Base-by-base conservation (phyloP, 176 grass and related monocot genomes). In the Juncus effusus region DNA sequence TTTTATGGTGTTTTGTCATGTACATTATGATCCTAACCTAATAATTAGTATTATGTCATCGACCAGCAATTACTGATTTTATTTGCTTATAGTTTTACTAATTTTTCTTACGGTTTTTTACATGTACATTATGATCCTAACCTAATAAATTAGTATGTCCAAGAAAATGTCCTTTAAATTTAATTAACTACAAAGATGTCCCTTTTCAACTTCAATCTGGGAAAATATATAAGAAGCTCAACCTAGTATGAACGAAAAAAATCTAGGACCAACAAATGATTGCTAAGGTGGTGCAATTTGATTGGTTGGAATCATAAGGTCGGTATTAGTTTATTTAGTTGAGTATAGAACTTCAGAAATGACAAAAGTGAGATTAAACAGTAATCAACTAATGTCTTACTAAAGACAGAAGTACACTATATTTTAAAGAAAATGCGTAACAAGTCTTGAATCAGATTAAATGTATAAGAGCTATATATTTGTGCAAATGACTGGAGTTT, bases 231-330 rank as follows among this genome's bases (percentile, higher is more conserved):
- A 28, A 28, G 19, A 58, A 70, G 40, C 67, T 70, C 67, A 58
- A 70, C 41, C 52, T 70, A 70, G 67, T 51, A 44, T 40, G 53
- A 70, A 58, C 67, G 57, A 58, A 58, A 58, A n/a, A 70, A 14
- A 57, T 58, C n/a, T 70, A 58, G 38, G 37, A 56, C 38, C 16
- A 70, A 42, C 67, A 47, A 58, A 70, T 44, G 3, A 35, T 54
- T 42, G 53, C 13, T 19, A 14, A 70, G 51, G 41, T 57, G 52
- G 6, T 70, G 54, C 14, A 56, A 9, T 70, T 58, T 58, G 37
- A 40, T 70, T 19, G 67, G 13, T 56, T 57, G 67, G 35, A 40
- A 16, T 3, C 37, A 41, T 70, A 54, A 70, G 50, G 67, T 70
- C 52, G 51, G 51, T 37, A 70, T 38, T 44, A 55, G 5, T 40